A percentile compares a stretch with the other conserved stretches of the same genome.
phyloP scores from a whole-genome alignment of 2,329 filamentous ascomycete species.

The Leptographium radiaticola region DNA sequence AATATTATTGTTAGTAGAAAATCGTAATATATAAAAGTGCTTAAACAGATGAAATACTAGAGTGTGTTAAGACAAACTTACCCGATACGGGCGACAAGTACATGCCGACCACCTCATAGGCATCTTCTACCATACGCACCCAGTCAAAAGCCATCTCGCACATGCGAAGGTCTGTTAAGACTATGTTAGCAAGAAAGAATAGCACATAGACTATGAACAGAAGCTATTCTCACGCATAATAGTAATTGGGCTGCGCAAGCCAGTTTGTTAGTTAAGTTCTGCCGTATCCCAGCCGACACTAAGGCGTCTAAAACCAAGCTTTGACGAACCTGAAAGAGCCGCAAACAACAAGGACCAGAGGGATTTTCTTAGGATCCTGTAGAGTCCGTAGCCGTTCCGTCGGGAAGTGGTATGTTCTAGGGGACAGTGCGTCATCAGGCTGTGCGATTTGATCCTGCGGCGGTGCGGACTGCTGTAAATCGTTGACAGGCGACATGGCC shows the following conservation, averaged over 20 bases:
- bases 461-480: background rate
- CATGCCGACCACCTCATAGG: conserved; percentile 73
- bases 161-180: conserved; percentile 21
- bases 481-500: background rate
- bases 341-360: conserved; percentile 23
- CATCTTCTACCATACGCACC: conserved; percentile 22
- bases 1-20: background rate
- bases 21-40: background rate
- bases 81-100: conserved; percentile 57
- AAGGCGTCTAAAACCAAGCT: background rate
- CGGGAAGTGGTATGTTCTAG: conserved; percentile 9
- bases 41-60: background rate
- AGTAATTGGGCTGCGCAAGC: conserved; percentile 13
- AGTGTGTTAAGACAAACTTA: conserved; percentile 3
- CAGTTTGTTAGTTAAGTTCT: background rate
- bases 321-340: conserved; percentile 20
- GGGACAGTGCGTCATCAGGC: background rate
- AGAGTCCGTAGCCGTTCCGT: conserved; percentile 9
- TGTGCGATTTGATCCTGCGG: background rate
- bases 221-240: conserved; percentile 11
- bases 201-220: background rate
- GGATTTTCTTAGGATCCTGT: conserved; percentile 14
- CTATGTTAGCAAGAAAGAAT: conserved; percentile 9
- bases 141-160: conserved; percentile 24
- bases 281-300: background rate